These are phyloP conservation scores for Colletotrichum graminicola DNA, from an alignment of 2,329 filamentous ascomycete species.

Conservation along the genomic window DNA sequence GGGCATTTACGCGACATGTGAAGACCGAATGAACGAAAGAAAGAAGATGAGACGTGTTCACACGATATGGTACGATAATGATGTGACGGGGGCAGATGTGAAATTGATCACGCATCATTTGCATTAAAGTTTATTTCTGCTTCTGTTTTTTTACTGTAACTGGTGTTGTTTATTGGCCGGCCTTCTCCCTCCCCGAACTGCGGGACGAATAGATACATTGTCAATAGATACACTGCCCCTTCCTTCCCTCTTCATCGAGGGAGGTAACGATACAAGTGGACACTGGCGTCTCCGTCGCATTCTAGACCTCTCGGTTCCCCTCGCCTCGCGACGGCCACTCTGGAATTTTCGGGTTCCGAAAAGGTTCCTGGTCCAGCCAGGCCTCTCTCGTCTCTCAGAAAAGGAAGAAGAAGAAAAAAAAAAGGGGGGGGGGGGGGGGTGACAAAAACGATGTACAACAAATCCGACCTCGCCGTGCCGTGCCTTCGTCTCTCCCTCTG, in stretches of 20 bases:
- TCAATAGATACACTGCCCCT: background rate
- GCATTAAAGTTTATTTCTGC: background rate
- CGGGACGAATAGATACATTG: background rate
- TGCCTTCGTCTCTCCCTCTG: background rate
- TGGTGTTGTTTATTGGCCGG: background rate
- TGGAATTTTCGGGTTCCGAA: background rate
- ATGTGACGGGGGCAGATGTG: background rate
- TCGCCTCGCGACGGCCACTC: background rate
- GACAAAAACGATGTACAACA: background rate
- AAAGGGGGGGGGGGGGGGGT: background rate
- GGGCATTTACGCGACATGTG: background rate
- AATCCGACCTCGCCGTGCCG: background rate
- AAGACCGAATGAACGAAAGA: background rate
- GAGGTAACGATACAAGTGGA: no score
- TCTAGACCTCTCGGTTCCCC: background rate
- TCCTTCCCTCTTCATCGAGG: background rate
- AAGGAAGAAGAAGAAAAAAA: background rate
- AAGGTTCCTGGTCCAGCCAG: background rate
- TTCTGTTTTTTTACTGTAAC: background rate
- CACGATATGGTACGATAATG: constrained; percentile 2
- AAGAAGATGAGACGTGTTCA: background rate
- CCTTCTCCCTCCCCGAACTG: background rate
- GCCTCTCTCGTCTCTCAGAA: background rate
- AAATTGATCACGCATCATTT: background rate
- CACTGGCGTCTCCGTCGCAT: background rate